Base-by-base conservation (phyloP, 192 early-diverging fungal genomes). In the Linnemannia elongata region DNA sequence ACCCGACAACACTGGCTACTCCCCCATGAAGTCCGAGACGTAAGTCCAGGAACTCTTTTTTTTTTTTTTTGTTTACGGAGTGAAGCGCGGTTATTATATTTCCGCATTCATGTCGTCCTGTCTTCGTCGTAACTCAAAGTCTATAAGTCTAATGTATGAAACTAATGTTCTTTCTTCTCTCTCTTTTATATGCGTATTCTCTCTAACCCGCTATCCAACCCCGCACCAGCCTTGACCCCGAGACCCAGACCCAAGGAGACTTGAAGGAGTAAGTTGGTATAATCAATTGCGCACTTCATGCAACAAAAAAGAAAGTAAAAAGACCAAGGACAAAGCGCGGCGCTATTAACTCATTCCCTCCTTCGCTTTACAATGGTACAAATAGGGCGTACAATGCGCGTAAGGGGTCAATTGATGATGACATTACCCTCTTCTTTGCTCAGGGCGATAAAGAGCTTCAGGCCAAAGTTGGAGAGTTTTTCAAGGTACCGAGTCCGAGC, bases 311-410 rank as follows among this genome's bases (percentile, higher is more conserved):
- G 55, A 60, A 6, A 60, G n/a, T 27, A 60, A 12, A 45, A 44
- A 13, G 69, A 47, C 20, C 36, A 30, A 42, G 10, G 66, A 77
- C 13, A 13, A n/a, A 36, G 15, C 44, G 18, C 52, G 20, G 57
- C 41, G 39, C 20, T 22, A 20, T 22, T 27, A 55, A 39, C 24
- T 35, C 15, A 52, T 52, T 4, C 5, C 49, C 17, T 18, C 47
- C 44, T 45, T 75, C 35, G 15, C 38, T 7, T 1, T 45, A 1
- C 35, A 47, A 76, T 76, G 33, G 15, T 30, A 3, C 1, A 4
- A 17, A 33, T 83, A 93, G 92, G 81, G 92, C 90, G 3, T 94
- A 89, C 66, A 94, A 94, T 72, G 80, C 94, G 54, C 77, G 88
- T 30, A 93, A 90, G 79, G 86, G 83, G 39, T 68, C 78, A 0